Base-by-base conservation (phyloP, 495 filamentous ascomycete species). In the Penicillium arizonense region DNA sequence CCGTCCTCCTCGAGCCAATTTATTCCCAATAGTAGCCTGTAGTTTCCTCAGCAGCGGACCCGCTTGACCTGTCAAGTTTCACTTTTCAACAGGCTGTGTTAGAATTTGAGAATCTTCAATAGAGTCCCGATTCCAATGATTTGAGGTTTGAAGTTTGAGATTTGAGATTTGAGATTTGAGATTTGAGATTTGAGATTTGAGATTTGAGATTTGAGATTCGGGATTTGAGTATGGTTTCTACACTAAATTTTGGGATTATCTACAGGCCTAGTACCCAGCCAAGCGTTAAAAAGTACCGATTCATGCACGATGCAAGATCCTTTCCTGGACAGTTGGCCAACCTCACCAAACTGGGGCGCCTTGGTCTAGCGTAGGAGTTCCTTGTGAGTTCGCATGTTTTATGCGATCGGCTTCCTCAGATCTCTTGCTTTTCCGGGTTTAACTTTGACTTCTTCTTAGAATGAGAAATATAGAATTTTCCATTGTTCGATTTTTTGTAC, bases 41-140 rank as follows among this genome's bases (percentile, higher is more conserved):
- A 47, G 26, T 51, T 43, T 44, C 45, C 44, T 51, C 46, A 57
- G 44, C 50, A 42, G 53, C 46, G 44, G 52, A 48, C 43, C 62
- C 53, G 44, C 52, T 45, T 51, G 56, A 65, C 60, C 51, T 65
- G 60, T 65, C 60, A 63, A 49, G 54, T 65, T 52, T 58, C 52
- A 59, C 44, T 42, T 47, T 44, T 58, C 40, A 43, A 47, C 48
- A 55, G 24, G 36, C 50, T 46, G 57, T 52, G 52, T 41, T 37
- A 45, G 12, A 44, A 47, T 36, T 47, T 13, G 39, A 11, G 5
- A 14, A 36, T n/a, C 39, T 34, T 46, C 28, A 32, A 28, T 20
- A 11, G 28, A 33, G 28, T 33, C 18, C 1, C 24, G 20, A 18
- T 34, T 10, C 3, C n/a, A 32, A 14, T 40, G 35, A 41, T 50